These are phyloP conservation scores for Neocucurbitaria cava DNA, from an alignment of 2,329 filamentous ascomycete species.

Conservation along the genomic window DNA sequence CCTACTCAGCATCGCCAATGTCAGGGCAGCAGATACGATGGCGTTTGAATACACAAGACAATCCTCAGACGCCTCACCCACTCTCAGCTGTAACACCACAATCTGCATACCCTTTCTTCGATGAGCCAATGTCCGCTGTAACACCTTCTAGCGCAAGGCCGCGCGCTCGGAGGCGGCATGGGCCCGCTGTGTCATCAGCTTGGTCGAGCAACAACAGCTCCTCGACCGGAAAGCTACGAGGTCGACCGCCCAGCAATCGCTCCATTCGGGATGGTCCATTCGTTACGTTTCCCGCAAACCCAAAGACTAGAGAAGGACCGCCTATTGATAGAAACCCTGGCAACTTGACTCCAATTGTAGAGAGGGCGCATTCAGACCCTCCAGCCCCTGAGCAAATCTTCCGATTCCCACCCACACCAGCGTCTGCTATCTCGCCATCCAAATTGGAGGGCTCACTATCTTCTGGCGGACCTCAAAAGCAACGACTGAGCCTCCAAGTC, in stretches of 20 bases:
- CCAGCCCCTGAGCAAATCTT: slow-evolving; percentile 45
- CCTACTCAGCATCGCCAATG: slow-evolving; percentile 53
- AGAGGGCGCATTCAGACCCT: slow-evolving; percentile 52
- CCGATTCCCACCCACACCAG: slow-evolving; percentile 49
- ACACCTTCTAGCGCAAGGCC: slow-evolving; percentile 65
- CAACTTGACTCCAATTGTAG: slow-evolving; percentile 52
- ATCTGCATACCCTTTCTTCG: slow-evolving; percentile 56
- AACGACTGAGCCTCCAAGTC: slow-evolving; percentile 67
- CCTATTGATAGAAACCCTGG: slow-evolving; percentile 55
- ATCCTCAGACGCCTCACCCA: slow-evolving; percentile 73
- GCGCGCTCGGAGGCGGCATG: slow-evolving; percentile 70
- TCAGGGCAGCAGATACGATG: slow-evolving; percentile 55
- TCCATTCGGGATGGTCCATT: slow-evolving; percentile 71
- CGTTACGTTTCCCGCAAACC: slow-evolving; percentile 71
- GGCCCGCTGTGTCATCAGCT: slow-evolving; percentile 87
- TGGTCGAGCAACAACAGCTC: slow-evolving; percentile 75
- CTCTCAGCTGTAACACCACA: slow-evolving; percentile 79
- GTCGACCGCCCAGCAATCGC: slow-evolving; percentile 78
- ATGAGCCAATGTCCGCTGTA: slow-evolving; percentile 76
- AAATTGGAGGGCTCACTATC: slow-evolving; percentile 31
- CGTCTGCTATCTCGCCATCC: slow-evolving; percentile 44
- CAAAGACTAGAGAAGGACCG: slow-evolving; percentile 56
- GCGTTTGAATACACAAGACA: slow-evolving; percentile 64
- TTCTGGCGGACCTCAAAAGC: slow-evolving; percentile 44
- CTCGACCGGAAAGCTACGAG: slow-evolving; percentile 74